These are phyloP conservation scores for Candida mesenterica DNA, from an alignment of 1,139 yeast genomes.

Conservation along the genomic window DNA sequence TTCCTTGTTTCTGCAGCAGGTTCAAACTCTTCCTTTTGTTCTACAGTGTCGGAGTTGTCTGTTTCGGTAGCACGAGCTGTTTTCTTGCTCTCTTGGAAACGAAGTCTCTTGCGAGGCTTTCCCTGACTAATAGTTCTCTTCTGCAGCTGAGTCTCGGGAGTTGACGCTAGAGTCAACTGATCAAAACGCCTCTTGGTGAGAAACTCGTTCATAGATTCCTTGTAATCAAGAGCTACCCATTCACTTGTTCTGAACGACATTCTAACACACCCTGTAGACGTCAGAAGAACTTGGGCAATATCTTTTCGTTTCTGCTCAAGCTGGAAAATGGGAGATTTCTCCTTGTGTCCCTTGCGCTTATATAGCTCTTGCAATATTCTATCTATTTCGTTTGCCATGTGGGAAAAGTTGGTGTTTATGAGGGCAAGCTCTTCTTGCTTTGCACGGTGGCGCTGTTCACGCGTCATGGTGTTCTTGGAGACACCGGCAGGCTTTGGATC, in stretches of 20 bases:
- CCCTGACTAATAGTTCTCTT: background rate
- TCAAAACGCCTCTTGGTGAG: slow-evolving; percentile 17
- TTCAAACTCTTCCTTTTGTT: no score
- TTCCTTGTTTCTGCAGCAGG: background rate
- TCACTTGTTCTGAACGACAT: slow-evolving; percentile 5
- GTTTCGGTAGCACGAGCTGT: background rate
- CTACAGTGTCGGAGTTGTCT: no score
- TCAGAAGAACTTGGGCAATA: slow-evolving; percentile 3
- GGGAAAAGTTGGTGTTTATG: slow-evolving; percentile 3
- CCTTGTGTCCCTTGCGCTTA: slow-evolving; percentile 2
- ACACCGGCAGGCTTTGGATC: background rate
- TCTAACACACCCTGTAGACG: slow-evolving; percentile 2
- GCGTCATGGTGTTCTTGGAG: background rate
- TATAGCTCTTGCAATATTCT: slow-evolving; percentile 1
- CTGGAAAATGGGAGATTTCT: slow-evolving; percentile 8
- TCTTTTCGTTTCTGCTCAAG: slow-evolving; percentile 6
- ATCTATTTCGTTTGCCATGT: slow-evolving; percentile 5
- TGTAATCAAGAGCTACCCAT: slow-evolving; percentile 18
- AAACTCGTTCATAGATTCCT: slow-evolving; percentile 22
- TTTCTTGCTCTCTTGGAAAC: slow-evolving; percentile 4
- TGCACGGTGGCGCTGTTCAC: slow-evolving; percentile 1
- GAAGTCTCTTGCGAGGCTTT: no score
- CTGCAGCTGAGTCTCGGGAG: background rate
- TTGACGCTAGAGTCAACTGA: slow-evolving; percentile 8
- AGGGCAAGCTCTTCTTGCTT: slow-evolving; percentile 1